These are phyloP conservation scores for Penicillium sp. DNA, from an alignment of 2,329 filamentous ascomycete genomes.

Conservation along the genomic window DNA sequence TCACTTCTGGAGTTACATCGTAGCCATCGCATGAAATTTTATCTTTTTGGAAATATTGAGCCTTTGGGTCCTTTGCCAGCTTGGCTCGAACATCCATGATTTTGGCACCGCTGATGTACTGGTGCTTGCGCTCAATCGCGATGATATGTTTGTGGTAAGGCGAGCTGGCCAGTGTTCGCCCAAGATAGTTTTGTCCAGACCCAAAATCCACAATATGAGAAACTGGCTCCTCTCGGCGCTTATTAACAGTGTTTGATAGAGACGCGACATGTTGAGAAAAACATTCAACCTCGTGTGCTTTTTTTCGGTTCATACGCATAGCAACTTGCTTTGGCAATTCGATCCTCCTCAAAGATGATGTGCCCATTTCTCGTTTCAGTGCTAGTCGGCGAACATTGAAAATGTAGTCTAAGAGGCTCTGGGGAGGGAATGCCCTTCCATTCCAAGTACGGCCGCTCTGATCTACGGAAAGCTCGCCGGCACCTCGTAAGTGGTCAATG, in stretches of 20 bases:
- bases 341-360: constrained; percentile 34
- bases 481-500: constrained; percentile 46
- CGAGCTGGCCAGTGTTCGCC: constrained; percentile 79
- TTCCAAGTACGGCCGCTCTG: constrained; percentile 44
- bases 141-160: constrained; percentile 88
- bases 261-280: constrained; percentile 84
- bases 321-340: constrained; percentile 72
- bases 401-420: constrained; percentile 72
- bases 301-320: constrained; percentile 94
- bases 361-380: constrained; percentile 59
- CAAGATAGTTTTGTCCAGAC: constrained; percentile 94
- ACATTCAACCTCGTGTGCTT: constrained; percentile 88
- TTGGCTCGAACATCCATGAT: constrained; percentile 83
- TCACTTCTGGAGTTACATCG: constrained; percentile 19
- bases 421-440: constrained; percentile 49
- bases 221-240: constrained; percentile 56
- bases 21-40: constrained; percentile 54
- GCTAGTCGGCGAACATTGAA: constrained; percentile 70
- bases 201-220: constrained; percentile 95
- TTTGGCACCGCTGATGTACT: constrained; percentile 84
- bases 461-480: constrained; percentile 2
- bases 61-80: constrained; percentile 72
- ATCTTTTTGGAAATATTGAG: constrained; percentile 80
- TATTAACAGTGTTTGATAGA: constrained; percentile 62
- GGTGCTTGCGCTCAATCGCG: constrained; percentile 84